A percentile compares a stretch with the other conserved stretches of the same genome.
These are phyloP conservation scores for Ceratocystis variospora DNA, from an alignment of 2,329 filamentous ascomycete genomes.

Conservation along the genomic window DNA sequence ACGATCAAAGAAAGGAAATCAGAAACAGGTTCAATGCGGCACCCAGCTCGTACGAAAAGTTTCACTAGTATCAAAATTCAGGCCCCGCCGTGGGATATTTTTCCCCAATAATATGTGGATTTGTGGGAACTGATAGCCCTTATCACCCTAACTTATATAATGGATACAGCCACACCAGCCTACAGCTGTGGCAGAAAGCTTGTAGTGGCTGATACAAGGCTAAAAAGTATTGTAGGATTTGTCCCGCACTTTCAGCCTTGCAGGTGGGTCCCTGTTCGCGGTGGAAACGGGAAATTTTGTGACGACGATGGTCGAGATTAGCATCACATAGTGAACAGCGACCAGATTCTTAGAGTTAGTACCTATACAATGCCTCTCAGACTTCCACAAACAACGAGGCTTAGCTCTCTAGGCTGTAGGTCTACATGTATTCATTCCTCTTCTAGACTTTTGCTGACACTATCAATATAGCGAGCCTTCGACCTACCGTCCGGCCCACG, in stretches of 20 bases:
- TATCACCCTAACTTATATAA: constrained; percentile 14
- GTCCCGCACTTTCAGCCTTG: constrained; percentile 17
- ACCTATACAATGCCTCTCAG: constrained; percentile 47
- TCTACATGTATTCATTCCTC: not conserved
- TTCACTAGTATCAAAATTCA: constrained; percentile 21
- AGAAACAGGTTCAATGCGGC: constrained; percentile 25
- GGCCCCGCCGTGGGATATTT: constrained; percentile 15
- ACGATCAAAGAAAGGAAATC: constrained; percentile 23
- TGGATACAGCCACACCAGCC: not conserved
- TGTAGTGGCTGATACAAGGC: constrained; percentile 12
- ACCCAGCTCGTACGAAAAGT: constrained; percentile 29
- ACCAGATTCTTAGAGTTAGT: not conserved
- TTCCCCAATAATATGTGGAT: constrained; percentile 19
- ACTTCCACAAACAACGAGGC: constrained; percentile 46
- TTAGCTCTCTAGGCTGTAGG: constrained; percentile 48
- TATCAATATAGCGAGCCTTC: constrained; percentile 41
- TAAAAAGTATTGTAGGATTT: not conserved
- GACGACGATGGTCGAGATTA: constrained; percentile 7
- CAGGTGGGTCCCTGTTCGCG: constrained; percentile 13
- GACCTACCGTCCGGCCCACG: constrained; percentile 35
- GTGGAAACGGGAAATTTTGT: constrained; percentile 19
- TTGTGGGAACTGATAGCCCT: constrained; percentile 25
- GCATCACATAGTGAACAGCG: constrained; percentile 10
- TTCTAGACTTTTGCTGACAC: constrained; percentile 18
- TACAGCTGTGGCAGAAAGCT: not conserved